These are phyloP conservation scores for Cornus florida DNA, from an alignment of 148 eudicot species.

Conservation along the genomic window DNA sequence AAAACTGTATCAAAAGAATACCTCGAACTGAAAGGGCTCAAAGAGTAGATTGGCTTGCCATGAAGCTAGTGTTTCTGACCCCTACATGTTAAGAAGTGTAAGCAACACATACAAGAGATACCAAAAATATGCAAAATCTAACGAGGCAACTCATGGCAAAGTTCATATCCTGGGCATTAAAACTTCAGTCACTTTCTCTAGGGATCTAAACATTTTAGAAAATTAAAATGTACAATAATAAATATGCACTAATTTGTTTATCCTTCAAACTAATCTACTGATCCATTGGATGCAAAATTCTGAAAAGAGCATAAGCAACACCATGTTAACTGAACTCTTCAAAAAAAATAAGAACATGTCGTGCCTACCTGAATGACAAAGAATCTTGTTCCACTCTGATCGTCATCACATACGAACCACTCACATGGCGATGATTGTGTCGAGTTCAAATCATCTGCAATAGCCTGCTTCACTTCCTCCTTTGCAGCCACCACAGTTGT, in stretches of 20 bases:
- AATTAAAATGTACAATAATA: not conserved
- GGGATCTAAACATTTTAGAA: not conserved
- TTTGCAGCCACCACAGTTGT: conserved; percentile 96
- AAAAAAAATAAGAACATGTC: not conserved
- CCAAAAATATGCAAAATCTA: not conserved
- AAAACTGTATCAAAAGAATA: conserved; percentile 15
- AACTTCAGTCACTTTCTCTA: not conserved
- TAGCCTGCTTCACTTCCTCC: conserved; percentile 98
- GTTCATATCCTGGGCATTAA: too few species aligned
- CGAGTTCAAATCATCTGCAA: conserved; percentile 91
- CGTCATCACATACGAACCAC: conserved; percentile 95
- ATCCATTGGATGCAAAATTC: not conserved
- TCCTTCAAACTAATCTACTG: too few species aligned
- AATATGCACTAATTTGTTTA: not conserved
- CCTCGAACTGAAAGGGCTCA: conserved; percentile 93
- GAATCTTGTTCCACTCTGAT: conserved; percentile 68
- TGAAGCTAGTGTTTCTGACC: conserved; percentile 88
- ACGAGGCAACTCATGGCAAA: not conserved
- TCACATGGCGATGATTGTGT: conserved; percentile 79
- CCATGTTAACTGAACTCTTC: not conserved
- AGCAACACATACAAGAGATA: conserved; percentile 5
- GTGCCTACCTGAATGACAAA: conserved; percentile 80
- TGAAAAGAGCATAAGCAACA: not conserved
- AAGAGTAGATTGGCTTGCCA: conserved; percentile 98
- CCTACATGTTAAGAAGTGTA: conserved; percentile 38